Percentiles rank a stretch among this genome's conserved stretches.
phyloP scores from a whole-genome alignment of 441 rosid species.

The Jatropha multifida region DNA sequence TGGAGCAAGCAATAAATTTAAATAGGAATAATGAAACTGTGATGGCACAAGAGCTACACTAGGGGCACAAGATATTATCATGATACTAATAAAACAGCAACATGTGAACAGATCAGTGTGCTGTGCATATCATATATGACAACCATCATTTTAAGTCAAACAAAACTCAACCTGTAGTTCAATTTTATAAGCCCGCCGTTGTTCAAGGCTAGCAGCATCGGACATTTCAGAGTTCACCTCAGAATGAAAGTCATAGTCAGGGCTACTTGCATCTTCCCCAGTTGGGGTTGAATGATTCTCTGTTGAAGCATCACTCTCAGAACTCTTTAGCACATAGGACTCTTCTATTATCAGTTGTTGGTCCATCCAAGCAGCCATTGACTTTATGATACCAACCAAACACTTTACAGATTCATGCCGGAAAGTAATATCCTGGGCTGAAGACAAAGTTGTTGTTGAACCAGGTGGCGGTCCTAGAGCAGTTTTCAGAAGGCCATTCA shows the following conservation, averaged over 20 bases:
- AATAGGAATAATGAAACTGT: neutral
- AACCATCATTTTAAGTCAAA: neutral
- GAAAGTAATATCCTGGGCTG: slow-evolving; percentile 87
- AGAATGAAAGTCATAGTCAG: slow-evolving; percentile 70
- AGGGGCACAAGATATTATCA: neutral
- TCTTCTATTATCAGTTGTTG: slow-evolving; percentile 71
- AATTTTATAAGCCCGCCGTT: slow-evolving; percentile 88
- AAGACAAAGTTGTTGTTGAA: slow-evolving; percentile 79
- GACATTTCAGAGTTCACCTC: slow-evolving; percentile 69
- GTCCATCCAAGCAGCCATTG: slow-evolving; percentile 98
- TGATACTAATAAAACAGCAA: slow-evolving; percentile 1
- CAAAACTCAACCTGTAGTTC: slow-evolving; percentile 80
- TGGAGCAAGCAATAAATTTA: slow-evolving; percentile 9
- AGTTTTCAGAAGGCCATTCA: slow-evolving; percentile 95
- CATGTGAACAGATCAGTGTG: neutral
- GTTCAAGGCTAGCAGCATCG: slow-evolving; percentile 88
- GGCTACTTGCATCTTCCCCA: slow-evolving; percentile 64
- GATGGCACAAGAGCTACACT: neutral
- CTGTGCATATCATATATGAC: neutral
- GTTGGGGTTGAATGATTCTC: slow-evolving; percentile 47
- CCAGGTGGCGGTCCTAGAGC: slow-evolving; percentile 98
- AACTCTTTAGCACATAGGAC: slow-evolving; percentile 48
- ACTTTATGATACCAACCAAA: slow-evolving; percentile 80
- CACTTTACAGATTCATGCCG: slow-evolving; percentile 97
- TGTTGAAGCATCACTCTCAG: slow-evolving; percentile 52